Base-by-base conservation (phyloP, 306 rosid genomes). In the Mucuna pruriens region DNA sequence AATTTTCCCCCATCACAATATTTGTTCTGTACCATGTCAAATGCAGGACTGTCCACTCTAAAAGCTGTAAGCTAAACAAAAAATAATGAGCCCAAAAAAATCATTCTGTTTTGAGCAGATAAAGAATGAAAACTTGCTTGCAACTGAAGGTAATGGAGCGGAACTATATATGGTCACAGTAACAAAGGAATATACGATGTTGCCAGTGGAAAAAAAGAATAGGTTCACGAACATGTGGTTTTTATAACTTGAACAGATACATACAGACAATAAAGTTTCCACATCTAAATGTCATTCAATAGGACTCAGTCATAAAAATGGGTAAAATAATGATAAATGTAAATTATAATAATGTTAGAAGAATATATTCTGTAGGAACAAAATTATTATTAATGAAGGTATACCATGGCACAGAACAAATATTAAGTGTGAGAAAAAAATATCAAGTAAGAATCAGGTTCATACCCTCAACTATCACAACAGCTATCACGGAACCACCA, bases 401-500 rank as follows among this genome's bases (percentile, higher is more conserved):
- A 68, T 19, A 6, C 42, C 26, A 33, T 38, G 68, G 69, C 45
- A 34, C 44, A 55, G 38, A 55, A 58, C 54, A 80, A 48, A 38
- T 19, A 48, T 22, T 8, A 67, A 44, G 81, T 55, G 75, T 66
- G 67, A 11, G 12, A 17, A 55, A 66, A 40, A 19, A 65, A 57
- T n/a, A 17, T 77, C 38, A 76, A 67, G 48, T 46, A 74, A 74
- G 68, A 68, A 69, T 79, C 66, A 79, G 67, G 65, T 42, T 23
- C 72, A 73, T 88, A 93, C 99, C 99, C 85, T 95, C 99, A 71
- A 89, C 97, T 74, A 95, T 91, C 71, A 90, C 97, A 84, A 90
- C 97, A 76, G 98, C 89, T 70, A 95, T 87, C 82, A 95, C 98
- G 65, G 97, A 95, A 80, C 99, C 98, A 19, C 98, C 98, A 70